phyloP scores from a whole-genome alignment of 768 basidiomycete genomes.

The Agrocybe pediades region DNA sequence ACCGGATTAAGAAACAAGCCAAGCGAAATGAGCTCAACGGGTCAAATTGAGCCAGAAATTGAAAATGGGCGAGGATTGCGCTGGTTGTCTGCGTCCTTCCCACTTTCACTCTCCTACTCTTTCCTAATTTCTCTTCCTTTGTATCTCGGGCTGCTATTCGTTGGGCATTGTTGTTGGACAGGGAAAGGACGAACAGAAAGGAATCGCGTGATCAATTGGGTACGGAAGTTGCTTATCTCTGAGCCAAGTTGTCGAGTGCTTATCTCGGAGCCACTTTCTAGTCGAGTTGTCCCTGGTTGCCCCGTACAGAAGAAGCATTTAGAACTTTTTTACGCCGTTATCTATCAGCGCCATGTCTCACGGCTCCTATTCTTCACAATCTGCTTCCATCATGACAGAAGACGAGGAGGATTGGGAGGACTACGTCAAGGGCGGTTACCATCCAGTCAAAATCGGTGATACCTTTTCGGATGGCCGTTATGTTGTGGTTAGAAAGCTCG shows the following conservation, averaged over 20 bases:
- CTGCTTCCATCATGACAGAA: conserved; percentile 83
- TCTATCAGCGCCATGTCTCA: conserved; percentile 52
- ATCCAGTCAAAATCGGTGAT: conserved; percentile 95
- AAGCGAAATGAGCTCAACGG: not conserved
- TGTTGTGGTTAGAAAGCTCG: conserved; percentile 90
- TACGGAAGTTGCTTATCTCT: not conserved
- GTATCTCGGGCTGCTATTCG: no score
- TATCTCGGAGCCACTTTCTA: not conserved
- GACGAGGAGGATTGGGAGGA: conserved; percentile 96
- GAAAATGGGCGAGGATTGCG: no score
- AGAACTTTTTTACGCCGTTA: not conserved
- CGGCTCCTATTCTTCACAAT: conserved; percentile 72
- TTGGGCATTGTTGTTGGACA: no score
- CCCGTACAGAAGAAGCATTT: not conserved
- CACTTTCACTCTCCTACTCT: not conserved
- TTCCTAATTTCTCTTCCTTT: no score
- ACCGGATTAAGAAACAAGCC: not conserved
- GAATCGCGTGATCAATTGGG: not conserved
- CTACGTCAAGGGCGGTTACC: conserved; percentile 78
- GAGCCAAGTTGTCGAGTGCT: not conserved
- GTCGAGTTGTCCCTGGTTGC: not conserved
- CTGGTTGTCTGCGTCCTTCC: not conserved
- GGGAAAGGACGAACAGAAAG: no score
- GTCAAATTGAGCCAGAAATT: not conserved
- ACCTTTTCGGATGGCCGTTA: conserved; percentile 87